A percentile compares a stretch with the other conserved stretches of the same genome.
Evolutionary conservation across 2,329 filamentous ascomycete genomes (phyloP).

Genomic region (Magnaporthales sp.): DNA sequence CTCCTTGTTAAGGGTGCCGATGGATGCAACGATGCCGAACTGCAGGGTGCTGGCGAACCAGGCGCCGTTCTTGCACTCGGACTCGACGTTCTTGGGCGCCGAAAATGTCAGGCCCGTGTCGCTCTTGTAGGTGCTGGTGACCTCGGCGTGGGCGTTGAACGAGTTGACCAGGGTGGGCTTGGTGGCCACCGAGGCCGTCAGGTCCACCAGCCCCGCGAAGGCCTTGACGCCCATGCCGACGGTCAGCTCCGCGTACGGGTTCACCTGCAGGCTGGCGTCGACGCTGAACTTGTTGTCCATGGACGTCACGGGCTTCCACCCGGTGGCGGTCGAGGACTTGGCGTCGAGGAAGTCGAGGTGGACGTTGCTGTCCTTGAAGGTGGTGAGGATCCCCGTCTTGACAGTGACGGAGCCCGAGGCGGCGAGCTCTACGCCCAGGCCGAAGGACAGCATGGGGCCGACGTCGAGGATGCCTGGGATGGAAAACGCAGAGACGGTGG

Average conservation of each 20-base stretch:
- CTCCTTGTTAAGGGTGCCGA: not conserved
- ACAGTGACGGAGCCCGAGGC: not conserved
- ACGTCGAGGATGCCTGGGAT: slow-evolving; percentile 3
- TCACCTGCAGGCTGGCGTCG: not conserved
- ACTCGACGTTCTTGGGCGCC: not conserved
- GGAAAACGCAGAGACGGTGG: not conserved
- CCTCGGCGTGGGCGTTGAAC: not conserved
- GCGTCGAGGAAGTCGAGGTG: slow-evolving; percentile 1
- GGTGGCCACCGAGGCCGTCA: not conserved
- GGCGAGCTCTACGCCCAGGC: not conserved
- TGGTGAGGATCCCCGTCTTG: not conserved
- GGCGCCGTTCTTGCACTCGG: not conserved
- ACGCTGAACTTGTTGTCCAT: not conserved
- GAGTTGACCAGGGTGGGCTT: not conserved
- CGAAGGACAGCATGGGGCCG: not conserved
- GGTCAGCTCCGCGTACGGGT: not conserved
- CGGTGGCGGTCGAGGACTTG: not conserved
- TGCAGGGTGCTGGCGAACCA: slow-evolving; percentile 1
- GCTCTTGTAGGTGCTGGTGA: not conserved
- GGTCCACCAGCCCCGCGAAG: not conserved
- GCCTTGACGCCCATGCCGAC: slow-evolving; percentile 2
- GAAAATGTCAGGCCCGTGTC: not conserved
- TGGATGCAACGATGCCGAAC: not conserved
- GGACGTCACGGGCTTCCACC: not conserved
- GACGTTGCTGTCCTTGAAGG: not conserved